Evolutionary conservation across 1,284 basidiomycete genomes (phyloP).

Genomic region (Coniferiporia weirii): DNA sequence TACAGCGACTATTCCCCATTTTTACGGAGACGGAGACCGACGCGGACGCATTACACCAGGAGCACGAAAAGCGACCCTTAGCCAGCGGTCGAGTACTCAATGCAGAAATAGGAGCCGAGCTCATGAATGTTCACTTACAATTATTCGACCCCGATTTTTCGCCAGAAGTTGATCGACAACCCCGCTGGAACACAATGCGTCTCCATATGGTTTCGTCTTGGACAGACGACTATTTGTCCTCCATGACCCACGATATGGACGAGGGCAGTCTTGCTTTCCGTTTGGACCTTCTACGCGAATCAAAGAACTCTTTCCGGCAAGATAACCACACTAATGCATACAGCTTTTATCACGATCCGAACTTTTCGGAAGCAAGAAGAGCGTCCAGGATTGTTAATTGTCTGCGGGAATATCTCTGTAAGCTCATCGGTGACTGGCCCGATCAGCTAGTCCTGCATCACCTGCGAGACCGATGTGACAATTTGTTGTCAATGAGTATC

Average conservation of each 20-base stretch:
- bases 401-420: slow-evolving; percentile 49
- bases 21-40: slow-evolving; percentile 53
- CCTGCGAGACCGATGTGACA: slow-evolving; percentile 71
- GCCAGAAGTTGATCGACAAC: not conserved
- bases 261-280: slow-evolving; percentile 42
- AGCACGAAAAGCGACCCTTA: not conserved
- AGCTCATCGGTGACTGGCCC: slow-evolving; percentile 81
- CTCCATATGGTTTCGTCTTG: slow-evolving; percentile 2
- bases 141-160: not conserved
- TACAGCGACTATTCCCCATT: slow-evolving; percentile 77
- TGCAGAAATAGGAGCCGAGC: not conserved
- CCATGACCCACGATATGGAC: slow-evolving; percentile 3
- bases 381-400: slow-evolving; percentile 47
- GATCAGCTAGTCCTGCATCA: slow-evolving; percentile 96
- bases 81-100: not conserved
- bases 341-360: slow-evolving; percentile 80
- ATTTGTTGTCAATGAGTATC: slow-evolving; percentile 61
- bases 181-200: not conserved
- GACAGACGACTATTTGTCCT: not conserved
- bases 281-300: slow-evolving; percentile 26
- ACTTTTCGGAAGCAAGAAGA: slow-evolving; percentile 65
- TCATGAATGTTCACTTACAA: slow-evolving; percentile 5
- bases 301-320: not conserved
- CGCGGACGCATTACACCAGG: not conserved
- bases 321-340: slow-evolving; percentile 28